Base-by-base conservation (phyloP, 73 alveolate genomes). In the Tetrahymena malaccensis region DNA sequence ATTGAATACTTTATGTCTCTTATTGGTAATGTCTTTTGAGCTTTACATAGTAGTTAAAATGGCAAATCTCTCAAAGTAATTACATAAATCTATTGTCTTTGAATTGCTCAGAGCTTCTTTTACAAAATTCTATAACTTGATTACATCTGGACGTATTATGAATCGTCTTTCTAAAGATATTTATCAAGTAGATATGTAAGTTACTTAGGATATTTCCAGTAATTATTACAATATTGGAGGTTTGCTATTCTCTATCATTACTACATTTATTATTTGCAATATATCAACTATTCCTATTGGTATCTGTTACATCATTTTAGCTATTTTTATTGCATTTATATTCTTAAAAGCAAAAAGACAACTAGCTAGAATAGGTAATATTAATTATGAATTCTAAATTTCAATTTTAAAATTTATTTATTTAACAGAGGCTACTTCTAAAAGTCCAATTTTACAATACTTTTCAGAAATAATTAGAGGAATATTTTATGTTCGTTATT, bases 121-220 rank as follows among this genome's bases (percentile, higher is more conserved):
- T 35, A 94, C 96, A 56, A 56, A 58, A 58, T 94, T 94, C 15
- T 94, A 56, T 25, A 94, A 94, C 43, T n/a, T 43, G 25, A 94
- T 94, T 38, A 70, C 93, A 10, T 56, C 93, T 0, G 96, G 96
- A 8, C 50, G 96, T 38, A 22, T 94, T n/a, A 94, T 94, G 94
- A 94, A 94, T 94, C 57, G 96, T 34, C 93, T 94, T 70, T 70
- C 94, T 33, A 94, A 94, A 25, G 96, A 94, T 94, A 94, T 94
- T 12, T 94, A 56, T 44, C 55, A 94, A 37, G 70, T 94, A 7
- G 94, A 94, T 58, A 57, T 94, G 57, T 43, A 70, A n/a, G 34
- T 94, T 70, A 94, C 96, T 16, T 56, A 58, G 34, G 38, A 94
- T 70, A 27, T 56, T 2, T 56, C 85, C 11, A 58, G 31, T 58